Evolutionary conservation across 2,329 filamentous ascomycete species (phyloP), one percentile per base, ranked within the genome.

Genomic region (Talaromyces atroroseus): DNA sequence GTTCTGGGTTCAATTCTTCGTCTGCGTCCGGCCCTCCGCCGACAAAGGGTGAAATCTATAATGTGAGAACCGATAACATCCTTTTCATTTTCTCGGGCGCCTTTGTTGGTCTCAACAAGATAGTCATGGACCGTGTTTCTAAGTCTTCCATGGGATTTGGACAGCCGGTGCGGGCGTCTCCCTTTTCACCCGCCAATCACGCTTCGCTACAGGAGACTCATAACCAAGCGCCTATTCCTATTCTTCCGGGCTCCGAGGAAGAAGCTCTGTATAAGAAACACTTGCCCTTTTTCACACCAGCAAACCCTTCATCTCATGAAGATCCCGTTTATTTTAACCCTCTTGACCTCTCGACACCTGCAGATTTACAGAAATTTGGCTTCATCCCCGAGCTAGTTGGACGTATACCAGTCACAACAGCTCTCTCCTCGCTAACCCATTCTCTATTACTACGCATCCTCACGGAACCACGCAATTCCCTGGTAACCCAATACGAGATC

Each of bases 61-160:
- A 89, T 56, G 86, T 96, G 57, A 88, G 94, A 65, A 99, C 94
- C 0, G 92, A 91, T 62, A 96, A 97, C 65, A 97, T 99, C 58
- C 82, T 99, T 26, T 99, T 99, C 74, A 91, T 99, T 44, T 96
- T 94, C 70, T 95, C 92, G 12, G 94, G 94, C 18, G 94, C 94
- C 18, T 99, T 99, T 68, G 89, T 95, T 36, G 92, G 92, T 2
- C 79, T 97, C 1, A 90, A 96, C 66, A 96, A 95, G 69, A 82
- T 88, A 34, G 83, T 99, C 49, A 79, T 95, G 58, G 88, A 91
- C 58, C 86, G 94, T n/a, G 87, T 97, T 46, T 87, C 90, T 12
- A 90, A 88, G 66, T 84, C 85, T 11, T 88, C 89, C 2, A 92
- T 99, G 63, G 94, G 94, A 0, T 99, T 99, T 65, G 92, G 92